Percentiles rank a stretch among this genome's conserved stretches.
These are phyloP conservation scores for Xylariaceae sp. DNA, from an alignment of 2,329 filamentous ascomycete species.

Conservation along the genomic window DNA sequence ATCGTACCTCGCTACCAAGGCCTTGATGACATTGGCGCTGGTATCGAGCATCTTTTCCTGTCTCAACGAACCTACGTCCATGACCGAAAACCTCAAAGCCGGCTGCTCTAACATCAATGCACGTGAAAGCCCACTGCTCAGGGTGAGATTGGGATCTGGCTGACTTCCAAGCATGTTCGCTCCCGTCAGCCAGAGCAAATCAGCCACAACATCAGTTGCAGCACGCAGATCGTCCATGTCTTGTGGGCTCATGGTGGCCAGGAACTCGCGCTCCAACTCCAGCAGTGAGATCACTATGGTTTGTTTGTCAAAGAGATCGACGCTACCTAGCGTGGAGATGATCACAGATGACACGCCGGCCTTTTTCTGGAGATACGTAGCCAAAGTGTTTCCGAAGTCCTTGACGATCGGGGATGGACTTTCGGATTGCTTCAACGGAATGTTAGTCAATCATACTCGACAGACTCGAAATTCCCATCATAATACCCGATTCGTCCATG, in stretches of 20 bases:
- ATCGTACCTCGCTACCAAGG: neutral
- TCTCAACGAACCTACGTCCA: conserved; percentile 11
- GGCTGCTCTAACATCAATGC: conserved; percentile 22
- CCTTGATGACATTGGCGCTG: neutral
- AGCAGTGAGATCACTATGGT: conserved; percentile 5
- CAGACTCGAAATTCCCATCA: neutral
- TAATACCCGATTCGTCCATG: neutral
- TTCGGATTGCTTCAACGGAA: neutral
- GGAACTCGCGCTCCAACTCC: conserved; percentile 12
- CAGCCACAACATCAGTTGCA: conserved; percentile 3
- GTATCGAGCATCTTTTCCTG: neutral
- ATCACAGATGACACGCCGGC: too few species aligned
- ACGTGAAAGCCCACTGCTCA: conserved; percentile 15
- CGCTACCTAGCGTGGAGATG: too few species aligned
- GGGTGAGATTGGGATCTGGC: conserved; percentile 12
- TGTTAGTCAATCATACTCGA: neutral
- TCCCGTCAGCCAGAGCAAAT: conserved; percentile 16
- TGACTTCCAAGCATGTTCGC: conserved; percentile 9
- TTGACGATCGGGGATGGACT: neutral
- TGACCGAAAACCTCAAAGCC: conserved; percentile 1
- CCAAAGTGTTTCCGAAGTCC: neutral
- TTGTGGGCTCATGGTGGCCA: conserved; percentile 3
- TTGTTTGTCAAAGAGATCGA: too few species aligned
- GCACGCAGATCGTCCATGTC: conserved; percentile 7
- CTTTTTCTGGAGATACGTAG: neutral